Percentiles rank a stretch among this genome's conserved stretches.
phyloP scores from a whole-genome alignment of 495 filamentous ascomycete species.

The Xylaria longipes region DNA sequence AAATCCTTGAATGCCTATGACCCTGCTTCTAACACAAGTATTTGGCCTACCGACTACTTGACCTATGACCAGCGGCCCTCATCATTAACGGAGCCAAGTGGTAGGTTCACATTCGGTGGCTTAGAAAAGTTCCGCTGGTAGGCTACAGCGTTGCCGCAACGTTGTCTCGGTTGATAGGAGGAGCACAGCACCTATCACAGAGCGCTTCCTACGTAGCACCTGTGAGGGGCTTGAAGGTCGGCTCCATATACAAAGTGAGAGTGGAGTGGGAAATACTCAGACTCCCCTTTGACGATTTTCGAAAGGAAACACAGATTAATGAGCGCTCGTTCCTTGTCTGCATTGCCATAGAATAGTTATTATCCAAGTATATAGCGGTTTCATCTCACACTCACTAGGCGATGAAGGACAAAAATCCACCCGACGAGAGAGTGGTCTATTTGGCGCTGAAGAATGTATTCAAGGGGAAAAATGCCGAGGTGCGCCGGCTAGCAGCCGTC shows the following conservation, averaged over 20 bases:
- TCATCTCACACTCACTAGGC: background rate
- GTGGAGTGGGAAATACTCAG: background rate
- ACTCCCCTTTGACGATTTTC: background rate
- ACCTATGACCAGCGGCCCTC: background rate
- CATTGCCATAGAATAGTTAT: background rate
- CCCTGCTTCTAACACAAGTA: background rate
- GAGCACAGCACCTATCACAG: background rate
- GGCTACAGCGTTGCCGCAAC: background rate
- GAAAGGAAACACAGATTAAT: background rate
- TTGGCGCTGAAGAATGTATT: slow-evolving; percentile 27
- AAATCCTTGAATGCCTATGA: background rate
- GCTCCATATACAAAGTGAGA: background rate
- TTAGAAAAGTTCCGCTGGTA: background rate
- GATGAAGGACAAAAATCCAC: slow-evolving; percentile 21
- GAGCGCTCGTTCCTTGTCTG: background rate
- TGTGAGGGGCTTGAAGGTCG: background rate
- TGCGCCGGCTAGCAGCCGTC: background rate
- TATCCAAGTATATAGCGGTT: background rate
- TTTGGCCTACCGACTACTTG: background rate
- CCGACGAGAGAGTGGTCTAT: slow-evolving; percentile 23
- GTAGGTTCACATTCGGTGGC: background rate
- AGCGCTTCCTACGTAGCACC: background rate
- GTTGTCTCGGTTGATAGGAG: background rate
- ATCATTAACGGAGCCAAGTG: background rate
- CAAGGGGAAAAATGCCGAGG: slow-evolving; percentile 15